Base-by-base conservation (phyloP, 2,329 filamentous ascomycete species). In the Drechslerella coelobrocha region DNA sequence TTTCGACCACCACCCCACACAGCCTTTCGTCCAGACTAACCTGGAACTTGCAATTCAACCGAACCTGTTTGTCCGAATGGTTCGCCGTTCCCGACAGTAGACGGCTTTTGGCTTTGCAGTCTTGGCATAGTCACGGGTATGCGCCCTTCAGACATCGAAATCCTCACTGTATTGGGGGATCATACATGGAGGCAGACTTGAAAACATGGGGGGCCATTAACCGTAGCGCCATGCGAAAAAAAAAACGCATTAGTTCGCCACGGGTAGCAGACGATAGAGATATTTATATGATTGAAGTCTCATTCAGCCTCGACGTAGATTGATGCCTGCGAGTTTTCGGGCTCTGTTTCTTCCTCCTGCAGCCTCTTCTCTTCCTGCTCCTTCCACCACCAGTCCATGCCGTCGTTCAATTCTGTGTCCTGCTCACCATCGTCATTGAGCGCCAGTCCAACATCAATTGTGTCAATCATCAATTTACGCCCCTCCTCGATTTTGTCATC, bases 361-460 rank as follows among this genome's bases (percentile, higher is more conserved):
- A 27, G 47, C 14, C 59, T 47, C 41, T 60, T 62, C 37, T 57
- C 59, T 12, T 63, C 66, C 24, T 63, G 66, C 45, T 71, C 66
- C 37, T 71, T 63, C 66, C 66, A 71, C 66, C 66, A 71, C 66
- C 66, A 71, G n/a, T 71, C 54, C 66, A 71, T 71, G 7, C 66
- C 66, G 17, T 71, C 66, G 19, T 63, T 59, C 10, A 60, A 21
- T 8, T 48, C 66, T 9, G 24, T 37, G 41, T 53, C 12, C 26
- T 53, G 54, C 2, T 59, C 45, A 26, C 41, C 39, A n/a, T 62
- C 66, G 19, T 71, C 57, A 21, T 71, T 71, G 2, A 71, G 29
- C 23, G 37, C 27, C 23, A 54, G 19, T 8, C 66, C 66, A 24
- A 71, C 45, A 27, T 71, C 59, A n/a, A 71, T 60, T 3, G 66